Conservation (phyloP, 768 basidiomycete genomes). For the Inosperma sp. region DNA sequence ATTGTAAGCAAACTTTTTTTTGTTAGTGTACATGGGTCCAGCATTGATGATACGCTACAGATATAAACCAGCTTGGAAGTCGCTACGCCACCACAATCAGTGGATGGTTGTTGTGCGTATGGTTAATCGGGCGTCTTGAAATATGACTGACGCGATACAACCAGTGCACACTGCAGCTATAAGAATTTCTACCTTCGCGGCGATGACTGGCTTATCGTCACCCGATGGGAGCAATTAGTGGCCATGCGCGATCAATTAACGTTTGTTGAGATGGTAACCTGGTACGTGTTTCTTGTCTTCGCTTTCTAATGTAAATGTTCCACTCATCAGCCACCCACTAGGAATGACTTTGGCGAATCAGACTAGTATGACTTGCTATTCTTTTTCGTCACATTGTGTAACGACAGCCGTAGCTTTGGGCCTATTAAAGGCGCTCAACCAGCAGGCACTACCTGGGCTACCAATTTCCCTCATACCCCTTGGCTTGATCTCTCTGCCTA, state of each 20-base stretch:
- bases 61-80: slow-evolving; percentile 40
- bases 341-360: slow-evolving; percentile 78
- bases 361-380: slow-evolving; percentile 47
- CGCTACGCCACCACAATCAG: slow-evolving; percentile 45
- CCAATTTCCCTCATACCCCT: slow-evolving; percentile 43
- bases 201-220: slow-evolving; percentile 64
- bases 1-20: slow-evolving; percentile 33
- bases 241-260: slow-evolving; percentile 47
- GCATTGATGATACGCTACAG: slow-evolving; percentile 22
- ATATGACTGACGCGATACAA: not conserved
- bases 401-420: slow-evolving; percentile 38
- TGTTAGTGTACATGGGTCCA: not conserved
- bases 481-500: slow-evolving; percentile 63
- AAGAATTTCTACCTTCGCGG: slow-evolving; percentile 63
- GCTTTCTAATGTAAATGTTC: not conserved
- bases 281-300: slow-evolving; percentile 33
- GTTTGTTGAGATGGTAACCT: slow-evolving; percentile 67
- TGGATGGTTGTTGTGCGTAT: slow-evolving; percentile 43
- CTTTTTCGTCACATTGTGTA: not conserved
- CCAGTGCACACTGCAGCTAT: slow-evolving; percentile 49
- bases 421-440: slow-evolving; percentile 52
- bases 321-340: no score
- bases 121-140: not conserved
- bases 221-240: slow-evolving; percentile 69
- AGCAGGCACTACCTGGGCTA: slow-evolving; percentile 39